Evolutionary conservation across 108 stramenopile genomes (phyloP), one percentile per base, ranked within the genome.

Genomic region (Nannochloropsis salina): DNA sequence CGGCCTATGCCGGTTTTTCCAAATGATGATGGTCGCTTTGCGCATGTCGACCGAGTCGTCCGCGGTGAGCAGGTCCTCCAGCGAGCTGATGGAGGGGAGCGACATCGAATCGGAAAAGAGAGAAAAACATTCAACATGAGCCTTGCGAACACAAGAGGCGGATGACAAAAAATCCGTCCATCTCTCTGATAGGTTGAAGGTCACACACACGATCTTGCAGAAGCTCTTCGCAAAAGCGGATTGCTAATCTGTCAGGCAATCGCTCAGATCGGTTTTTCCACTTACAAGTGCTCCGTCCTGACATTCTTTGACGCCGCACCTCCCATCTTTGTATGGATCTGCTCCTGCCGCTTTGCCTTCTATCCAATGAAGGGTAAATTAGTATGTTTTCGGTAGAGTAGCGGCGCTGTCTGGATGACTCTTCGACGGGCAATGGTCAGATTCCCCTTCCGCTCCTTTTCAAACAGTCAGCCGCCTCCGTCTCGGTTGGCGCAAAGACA

Each of bases 1-100:
- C 15, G 95, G 95, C 47, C 96, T 94, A 83, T 94, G 94, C 47
- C 98, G 91, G 90, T 95, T 96, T 42, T 93, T 93, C 98, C 98
- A 98, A 82, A 98, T 95, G 15, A 97, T 91, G 93, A 96, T 97
- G 41, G 94, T 94, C 1, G 97, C 96, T 88, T 98, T 97, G 83
- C 96, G 96, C 95, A 98, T 98, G 47, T 95, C 95, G 0, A 98
- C 94, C 22, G 81, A 31, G 40, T 41, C 81, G 41, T 31, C 22
- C 22, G 81, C 6, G 81, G 40, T 81, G 81, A 81, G 41, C 40
- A 81, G 81, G 40, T 81, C 41, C 12, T 81, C 81, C 81, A 81
- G 12, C 11, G 22, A 41, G 81, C 81, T 81, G 40, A 81, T 74
- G 61, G 8, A 74, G 61, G 61, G 61, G 6, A n/a, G 61, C 31